Percentiles rank a stretch among this genome's conserved stretches.
phyloP scores from a whole-genome alignment of 129 eudicot genomes.

The Flaveria brownii region DNA sequence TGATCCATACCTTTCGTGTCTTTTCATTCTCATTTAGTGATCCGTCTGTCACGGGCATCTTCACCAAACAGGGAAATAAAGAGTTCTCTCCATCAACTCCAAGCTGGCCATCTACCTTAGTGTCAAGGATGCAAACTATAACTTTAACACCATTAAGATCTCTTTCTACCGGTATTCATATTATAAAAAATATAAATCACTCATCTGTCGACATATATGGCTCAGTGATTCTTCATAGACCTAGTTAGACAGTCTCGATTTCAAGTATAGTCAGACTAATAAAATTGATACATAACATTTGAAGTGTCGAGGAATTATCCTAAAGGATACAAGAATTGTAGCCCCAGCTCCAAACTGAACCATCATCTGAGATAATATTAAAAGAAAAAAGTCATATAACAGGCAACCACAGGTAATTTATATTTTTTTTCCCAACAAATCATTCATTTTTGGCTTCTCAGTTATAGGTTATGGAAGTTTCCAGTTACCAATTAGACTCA shows the following conservation, averaged over 20 bases:
- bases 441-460: background rate
- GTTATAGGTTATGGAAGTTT: no score
- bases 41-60: constrained; percentile 40
- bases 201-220: background rate
- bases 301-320: background rate
- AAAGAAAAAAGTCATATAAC: background rate
- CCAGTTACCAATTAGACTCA: no score
- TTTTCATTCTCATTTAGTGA: constrained; percentile 35
- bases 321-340: constrained; percentile 79
- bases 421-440: background rate
- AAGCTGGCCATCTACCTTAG: constrained; percentile 76
- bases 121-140: constrained; percentile 48
- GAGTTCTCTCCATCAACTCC: constrained; percentile 67
- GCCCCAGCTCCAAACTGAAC: constrained; percentile 98
- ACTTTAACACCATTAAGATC: background rate
- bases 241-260: background rate
- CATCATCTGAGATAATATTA: constrained; percentile 69
- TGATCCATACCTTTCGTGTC: constrained; percentile 54
- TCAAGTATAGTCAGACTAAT: background rate
- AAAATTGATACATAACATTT: background rate
- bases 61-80: constrained; percentile 50
- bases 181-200: background rate
- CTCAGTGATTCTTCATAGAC: background rate
- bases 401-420: background rate
- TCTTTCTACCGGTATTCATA: background rate